phyloP scores from a whole-genome alignment of 1,284 basidiomycete species.

The Meira nashicola region DNA sequence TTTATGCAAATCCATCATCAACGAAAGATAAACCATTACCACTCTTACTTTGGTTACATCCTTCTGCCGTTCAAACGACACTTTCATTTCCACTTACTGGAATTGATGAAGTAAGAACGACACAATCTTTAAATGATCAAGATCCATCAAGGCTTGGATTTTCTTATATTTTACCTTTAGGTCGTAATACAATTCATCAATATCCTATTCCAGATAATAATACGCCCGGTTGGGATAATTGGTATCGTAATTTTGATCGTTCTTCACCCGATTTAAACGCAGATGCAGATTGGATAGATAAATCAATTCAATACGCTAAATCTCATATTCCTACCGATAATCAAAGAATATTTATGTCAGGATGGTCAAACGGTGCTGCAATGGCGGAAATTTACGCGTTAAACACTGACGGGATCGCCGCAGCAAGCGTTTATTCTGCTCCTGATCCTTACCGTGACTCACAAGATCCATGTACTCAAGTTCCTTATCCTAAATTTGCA shows the following conservation, averaged over 20 bases:
- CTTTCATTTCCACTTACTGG: not conserved
- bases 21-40: not conserved
- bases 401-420: conserved; percentile 22
- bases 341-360: not conserved
- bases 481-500: conserved; percentile 17
- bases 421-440: conserved; percentile 21
- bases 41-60: not conserved
- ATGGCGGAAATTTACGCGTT: conserved; percentile 14
- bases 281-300: conserved; percentile 21
- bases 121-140: not conserved
- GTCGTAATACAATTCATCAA: conserved; percentile 19
- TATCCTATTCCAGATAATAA: conserved; percentile 19
- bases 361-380: not conserved
- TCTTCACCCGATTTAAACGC: conserved; percentile 17
- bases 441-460: conserved; percentile 23
- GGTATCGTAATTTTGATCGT: conserved; percentile 25
- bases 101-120: not conserved
- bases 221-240: conserved; percentile 22
- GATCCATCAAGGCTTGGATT: conserved; percentile 15
- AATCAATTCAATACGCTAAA: conserved; percentile 18
- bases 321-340: not conserved
- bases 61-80: not conserved
- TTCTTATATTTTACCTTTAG: conserved; percentile 19
- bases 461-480: conserved; percentile 22
- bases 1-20: conserved; percentile 4